These are phyloP conservation scores for Leccinum boreale DNA, from an alignment of 768 basidiomycete species.

Conservation along the genomic window DNA sequence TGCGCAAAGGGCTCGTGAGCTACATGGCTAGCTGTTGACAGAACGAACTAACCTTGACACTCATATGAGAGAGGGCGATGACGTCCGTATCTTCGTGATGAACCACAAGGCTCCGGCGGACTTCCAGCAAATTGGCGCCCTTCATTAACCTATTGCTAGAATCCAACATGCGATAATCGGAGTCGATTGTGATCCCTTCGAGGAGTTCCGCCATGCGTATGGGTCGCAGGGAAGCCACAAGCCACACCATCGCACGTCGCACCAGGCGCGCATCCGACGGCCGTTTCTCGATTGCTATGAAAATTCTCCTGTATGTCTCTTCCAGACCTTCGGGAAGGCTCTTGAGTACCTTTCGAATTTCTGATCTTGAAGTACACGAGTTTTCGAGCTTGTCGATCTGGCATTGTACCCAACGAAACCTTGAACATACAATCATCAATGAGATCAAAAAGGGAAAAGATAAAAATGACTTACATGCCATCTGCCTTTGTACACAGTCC, in stretches of 20 bases:
- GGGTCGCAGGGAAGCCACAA: conserved; percentile 8
- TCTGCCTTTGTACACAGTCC: conserved; percentile 10
- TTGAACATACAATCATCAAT: neutral
- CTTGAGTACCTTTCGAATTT: conserved; percentile 3
- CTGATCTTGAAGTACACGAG: neutral
- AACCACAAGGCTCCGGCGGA: conserved; percentile 6
- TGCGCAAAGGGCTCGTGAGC: neutral
- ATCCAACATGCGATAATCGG: conserved; percentile 1
- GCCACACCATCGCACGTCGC: conserved; percentile 10
- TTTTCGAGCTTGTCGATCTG: conserved; percentile 12
- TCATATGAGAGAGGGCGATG: conserved; percentile 13
- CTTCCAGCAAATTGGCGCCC: neutral
- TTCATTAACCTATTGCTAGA: neutral
- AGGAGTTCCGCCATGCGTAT: conserved; percentile 8
- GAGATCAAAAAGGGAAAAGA: neutral
- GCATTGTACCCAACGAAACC: conserved; percentile 18
- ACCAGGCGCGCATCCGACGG: neutral
- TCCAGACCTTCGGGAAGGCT: conserved; percentile 13
- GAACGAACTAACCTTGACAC: conserved; percentile 10
- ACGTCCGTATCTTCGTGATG: conserved; percentile 10
- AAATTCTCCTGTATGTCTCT: conserved; percentile 22
- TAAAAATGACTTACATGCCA: conserved; percentile 16
- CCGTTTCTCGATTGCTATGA: conserved; percentile 4
- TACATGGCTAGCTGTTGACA: neutral
- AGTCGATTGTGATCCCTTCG: conserved; percentile 7